phyloP scores from a whole-genome alignment of 1,284 basidiomycete species.

The Pyrrhoderma lamaoense region DNA sequence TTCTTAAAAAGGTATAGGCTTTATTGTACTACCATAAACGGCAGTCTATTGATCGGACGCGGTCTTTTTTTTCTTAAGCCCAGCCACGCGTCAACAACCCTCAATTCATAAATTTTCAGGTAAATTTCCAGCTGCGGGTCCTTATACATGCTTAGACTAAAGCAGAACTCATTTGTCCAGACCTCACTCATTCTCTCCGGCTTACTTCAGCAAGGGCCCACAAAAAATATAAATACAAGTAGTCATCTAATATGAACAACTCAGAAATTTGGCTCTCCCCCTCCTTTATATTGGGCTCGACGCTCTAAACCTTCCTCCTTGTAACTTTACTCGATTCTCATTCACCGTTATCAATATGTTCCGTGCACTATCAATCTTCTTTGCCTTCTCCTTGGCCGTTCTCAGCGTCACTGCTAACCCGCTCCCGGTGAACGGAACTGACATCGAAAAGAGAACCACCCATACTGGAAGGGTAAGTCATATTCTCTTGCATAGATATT shows the following conservation, averaged over 20 bases:
- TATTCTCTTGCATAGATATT: conserved; percentile 11
- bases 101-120: conserved; percentile 6
- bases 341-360: conserved; percentile 4
- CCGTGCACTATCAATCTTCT: conserved; percentile 32
- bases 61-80: too few species aligned
- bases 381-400: conserved; percentile 37
- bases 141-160: neutral
- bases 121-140: neutral
- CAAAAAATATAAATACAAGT: conserved; percentile 1
- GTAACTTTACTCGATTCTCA: neutral
- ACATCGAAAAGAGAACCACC: conserved; percentile 41
- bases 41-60: too few species aligned
- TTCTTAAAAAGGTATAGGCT: too few species aligned
- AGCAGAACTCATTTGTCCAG: neutral
- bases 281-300: neutral
- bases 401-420: conserved; percentile 41
- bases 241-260: too few species aligned
- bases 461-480: conserved; percentile 41
- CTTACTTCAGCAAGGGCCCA: neutral
- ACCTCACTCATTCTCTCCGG: conserved; percentile 1
- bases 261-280: neutral
- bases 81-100: conserved; percentile 4
- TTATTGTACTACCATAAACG: too few species aligned
- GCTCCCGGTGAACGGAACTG: conserved; percentile 27
- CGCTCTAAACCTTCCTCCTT: neutral